Evolutionary conservation across 148 eudicot species (phyloP).

Genomic region (Cornus controversa): DNA sequence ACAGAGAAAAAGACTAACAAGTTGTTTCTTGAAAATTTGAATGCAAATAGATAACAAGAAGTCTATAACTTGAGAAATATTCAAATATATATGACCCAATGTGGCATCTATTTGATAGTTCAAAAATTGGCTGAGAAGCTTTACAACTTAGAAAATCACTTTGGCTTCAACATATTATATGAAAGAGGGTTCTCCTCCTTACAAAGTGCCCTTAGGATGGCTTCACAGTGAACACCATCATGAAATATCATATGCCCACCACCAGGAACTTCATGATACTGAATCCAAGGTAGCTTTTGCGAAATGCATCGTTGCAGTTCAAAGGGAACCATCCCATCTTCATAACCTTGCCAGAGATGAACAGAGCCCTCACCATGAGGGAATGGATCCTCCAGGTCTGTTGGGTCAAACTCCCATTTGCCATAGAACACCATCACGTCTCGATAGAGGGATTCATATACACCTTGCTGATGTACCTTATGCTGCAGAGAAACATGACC

Average conservation of each 20-base stretch:
- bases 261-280: constrained; percentile 32
- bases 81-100: too few relatives aligned
- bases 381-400: constrained; percentile 17
- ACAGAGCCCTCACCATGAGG: constrained; percentile 5
- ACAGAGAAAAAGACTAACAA: too few relatives aligned
- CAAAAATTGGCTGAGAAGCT: too few relatives aligned
- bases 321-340: constrained; percentile 27
- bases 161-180: neutral
- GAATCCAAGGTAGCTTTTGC: constrained; percentile 36
- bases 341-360: constrained; percentile 37
- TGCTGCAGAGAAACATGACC: constrained; percentile 25
- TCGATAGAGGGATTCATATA: constrained; percentile 20
- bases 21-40: too few relatives aligned
- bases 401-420: constrained; percentile 44
- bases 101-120: too few relatives aligned
- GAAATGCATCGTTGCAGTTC: constrained; percentile 24
- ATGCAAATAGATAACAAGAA: too few relatives aligned
- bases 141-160: too few relatives aligned
- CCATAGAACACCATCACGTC: constrained; percentile 27
- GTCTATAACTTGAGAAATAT: too few relatives aligned
- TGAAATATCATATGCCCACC: constrained; percentile 36
- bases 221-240: constrained; percentile 24
- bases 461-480: constrained; percentile 32
- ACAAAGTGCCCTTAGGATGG: constrained; percentile 32
- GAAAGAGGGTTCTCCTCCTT: constrained; percentile 13